A percentile compares a stretch with the other conserved stretches of the same genome.
Conservation (phyloP, 495 filamentous ascomycete genomes). For the Penicillium silybi region DNA sequence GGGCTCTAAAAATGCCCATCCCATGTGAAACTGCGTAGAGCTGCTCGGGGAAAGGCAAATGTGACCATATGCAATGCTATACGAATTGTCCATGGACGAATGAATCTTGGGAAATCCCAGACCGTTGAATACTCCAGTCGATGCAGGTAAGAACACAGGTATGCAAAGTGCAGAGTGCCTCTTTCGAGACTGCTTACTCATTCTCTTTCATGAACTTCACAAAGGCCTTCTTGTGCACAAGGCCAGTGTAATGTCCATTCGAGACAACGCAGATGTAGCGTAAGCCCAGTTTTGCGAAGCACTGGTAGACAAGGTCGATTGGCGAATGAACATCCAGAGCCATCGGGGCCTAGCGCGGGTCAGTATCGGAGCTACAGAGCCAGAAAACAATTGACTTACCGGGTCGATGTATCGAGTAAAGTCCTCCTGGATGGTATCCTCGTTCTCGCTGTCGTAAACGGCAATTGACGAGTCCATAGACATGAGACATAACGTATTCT, state of each 20-base stretch:
- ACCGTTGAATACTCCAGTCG: not conserved
- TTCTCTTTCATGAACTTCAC: constrained; percentile 88
- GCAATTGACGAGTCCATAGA: constrained; percentile 53
- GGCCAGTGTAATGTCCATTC: constrained; percentile 80
- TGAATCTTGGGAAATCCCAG: not conserved
- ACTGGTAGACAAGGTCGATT: constrained; percentile 95
- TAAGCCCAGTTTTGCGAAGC: constrained; percentile 90
- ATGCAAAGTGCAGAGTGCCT: not conserved
- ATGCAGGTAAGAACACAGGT: not conserved
- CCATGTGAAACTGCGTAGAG: not conserved
- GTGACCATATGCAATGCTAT: constrained; percentile 20
- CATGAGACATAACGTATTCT: constrained; percentile 77
- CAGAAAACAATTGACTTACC: constrained; percentile 32
- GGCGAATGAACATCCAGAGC: constrained; percentile 84
- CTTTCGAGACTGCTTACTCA: constrained; percentile 42
- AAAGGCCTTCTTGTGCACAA: constrained; percentile 97
- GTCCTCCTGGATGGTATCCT: constrained; percentile 46
- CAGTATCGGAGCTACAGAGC: constrained; percentile 1
- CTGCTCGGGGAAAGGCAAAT: not conserved
- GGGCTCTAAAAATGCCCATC: not conserved
- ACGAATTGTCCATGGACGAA: constrained; percentile 2
- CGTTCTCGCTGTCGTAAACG: constrained; percentile 49
- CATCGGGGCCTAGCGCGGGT: constrained; percentile 61
- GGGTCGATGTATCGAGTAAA: constrained; percentile 92
- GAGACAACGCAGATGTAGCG: constrained; percentile 86